A percentile compares a stretch with the other conserved stretches of the same genome.
Conservation (phyloP, 202 grass and related monocot genomes). For the Alloteropsis angusta region DNA sequence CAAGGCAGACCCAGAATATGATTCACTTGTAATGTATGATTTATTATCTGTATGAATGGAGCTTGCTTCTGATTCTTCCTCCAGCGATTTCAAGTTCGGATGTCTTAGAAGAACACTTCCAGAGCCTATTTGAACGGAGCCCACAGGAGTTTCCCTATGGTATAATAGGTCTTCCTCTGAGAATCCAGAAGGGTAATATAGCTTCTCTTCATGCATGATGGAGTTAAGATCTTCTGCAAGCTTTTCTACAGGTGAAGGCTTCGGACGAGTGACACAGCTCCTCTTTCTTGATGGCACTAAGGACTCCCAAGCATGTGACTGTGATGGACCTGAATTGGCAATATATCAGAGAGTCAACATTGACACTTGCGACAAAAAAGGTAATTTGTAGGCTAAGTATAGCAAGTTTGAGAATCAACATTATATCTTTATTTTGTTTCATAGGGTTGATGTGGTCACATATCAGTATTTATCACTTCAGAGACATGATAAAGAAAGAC, state of each 20-base stretch:
- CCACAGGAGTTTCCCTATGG: slow-evolving; percentile 48
- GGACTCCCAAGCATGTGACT: slow-evolving; percentile 80
- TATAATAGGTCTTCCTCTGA: slow-evolving; percentile 85
- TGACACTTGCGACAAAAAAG: background rate
- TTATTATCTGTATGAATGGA: slow-evolving; percentile 68
- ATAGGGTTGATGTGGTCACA: background rate
- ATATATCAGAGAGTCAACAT: slow-evolving; percentile 11
- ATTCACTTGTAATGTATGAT: slow-evolving; percentile 50
- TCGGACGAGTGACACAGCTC: slow-evolving; percentile 45
- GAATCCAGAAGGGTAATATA: slow-evolving; percentile 47
- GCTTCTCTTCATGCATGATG: slow-evolving; percentile 71
- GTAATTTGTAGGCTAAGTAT: background rate
- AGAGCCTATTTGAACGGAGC: slow-evolving; percentile 84
- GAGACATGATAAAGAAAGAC: background rate
- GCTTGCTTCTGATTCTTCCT: slow-evolving; percentile 93
- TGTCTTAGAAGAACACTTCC: slow-evolving; percentile 79
- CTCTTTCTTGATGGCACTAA: slow-evolving; percentile 72
- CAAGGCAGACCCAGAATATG: slow-evolving; percentile 35
- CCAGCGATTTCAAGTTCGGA: slow-evolving; percentile 55
- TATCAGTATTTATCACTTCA: background rate
- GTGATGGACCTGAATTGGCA: slow-evolving; percentile 59
- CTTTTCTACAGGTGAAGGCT: slow-evolving; percentile 64
- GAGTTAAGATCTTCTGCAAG: slow-evolving; percentile 85
- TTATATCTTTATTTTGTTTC: background rate
- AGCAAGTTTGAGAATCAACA: background rate